Base-by-base conservation (phyloP, 208 protist genomes). In the Leishmania lainsoni region DNA sequence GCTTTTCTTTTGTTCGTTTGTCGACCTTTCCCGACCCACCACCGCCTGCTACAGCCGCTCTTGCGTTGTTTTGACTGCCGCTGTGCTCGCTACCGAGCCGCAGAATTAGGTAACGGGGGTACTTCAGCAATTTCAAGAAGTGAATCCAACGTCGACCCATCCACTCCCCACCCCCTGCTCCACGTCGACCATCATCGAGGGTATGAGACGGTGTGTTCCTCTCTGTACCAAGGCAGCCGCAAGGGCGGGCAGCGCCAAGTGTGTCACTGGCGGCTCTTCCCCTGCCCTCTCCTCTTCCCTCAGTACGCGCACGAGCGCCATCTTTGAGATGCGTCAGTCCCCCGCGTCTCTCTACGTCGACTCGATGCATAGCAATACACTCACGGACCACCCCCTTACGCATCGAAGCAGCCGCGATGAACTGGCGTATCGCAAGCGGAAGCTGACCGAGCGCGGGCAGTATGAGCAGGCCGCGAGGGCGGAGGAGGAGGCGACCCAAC, bases 311-410 rank as follows among this genome's bases (percentile, higher is more conserved):
- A 91, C 89, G 20, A 77, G 80, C 61, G 74, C 88, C 39, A 86
- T 97, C 22, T 97, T 97, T 75, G 68, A 86, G 71, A 91, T 97
- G 78, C 94, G 94, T 35, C 87, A 92, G 72, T 79, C 91, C 0
- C 94, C 94, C 39, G 93, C 86, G 20, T 94, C 90, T 48, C 86
- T 97, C 56, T 94, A 94, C 75, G 90, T 93, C 52, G 87, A 91
- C n/a, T 77, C 73, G 26, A 97, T 97, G 94, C 92, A 97, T 86
- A 96, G 92, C 89, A 97, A 95, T 88, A 95, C 92, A 8, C 86
- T 97, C 35, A 93, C 86, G 0, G 92, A 97, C 58, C 89, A 97
- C 84, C 92, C 94, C 54, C 83, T 96, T 42, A 97, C 94, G 10
- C 92, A 97, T 87, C 89, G 92, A 59, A 92, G 92, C 52, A 93